Conservation (phyloP, 2,329 filamentous ascomycete genomes). For the Juglanconis sp. region DNA sequence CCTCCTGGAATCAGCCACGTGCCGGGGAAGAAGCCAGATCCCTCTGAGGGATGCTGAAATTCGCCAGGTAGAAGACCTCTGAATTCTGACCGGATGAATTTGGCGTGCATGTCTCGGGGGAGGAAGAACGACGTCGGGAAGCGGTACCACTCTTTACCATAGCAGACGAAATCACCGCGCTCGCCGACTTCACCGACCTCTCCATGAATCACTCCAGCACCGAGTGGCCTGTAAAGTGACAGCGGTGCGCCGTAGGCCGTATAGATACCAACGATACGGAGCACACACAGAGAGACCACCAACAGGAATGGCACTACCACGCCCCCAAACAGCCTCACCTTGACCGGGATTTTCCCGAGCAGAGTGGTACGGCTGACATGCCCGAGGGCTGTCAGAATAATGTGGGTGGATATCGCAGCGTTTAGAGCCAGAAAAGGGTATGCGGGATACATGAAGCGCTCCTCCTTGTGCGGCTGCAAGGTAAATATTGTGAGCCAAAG, state of each 20-base stretch:
- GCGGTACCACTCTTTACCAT: slow-evolving; percentile 97
- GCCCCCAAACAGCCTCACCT: slow-evolving; percentile 68
- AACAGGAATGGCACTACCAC: slow-evolving; percentile 54
- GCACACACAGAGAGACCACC: slow-evolving; percentile 5
- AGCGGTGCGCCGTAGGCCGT: slow-evolving; percentile 81
- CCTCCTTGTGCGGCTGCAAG: slow-evolving; percentile 91
- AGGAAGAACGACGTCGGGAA: slow-evolving; percentile 93
- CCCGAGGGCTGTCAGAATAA: slow-evolving; percentile 72
- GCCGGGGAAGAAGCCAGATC: slow-evolving; percentile 74
- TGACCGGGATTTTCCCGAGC: slow-evolving; percentile 68
- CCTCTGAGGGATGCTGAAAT: slow-evolving; percentile 70
- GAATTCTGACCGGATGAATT: slow-evolving; percentile 90
- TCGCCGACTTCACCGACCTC: slow-evolving; percentile 44
- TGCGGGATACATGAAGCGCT: slow-evolving; percentile 96
- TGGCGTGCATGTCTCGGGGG: slow-evolving; percentile 76
- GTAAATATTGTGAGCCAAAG: slow-evolving; percentile 93
- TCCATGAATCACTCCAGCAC: slow-evolving; percentile 46
- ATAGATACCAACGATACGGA: slow-evolving; percentile 70
- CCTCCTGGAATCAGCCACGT: slow-evolving; percentile 78
- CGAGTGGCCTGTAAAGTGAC: slow-evolving; percentile 65
- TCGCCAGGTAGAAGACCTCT: slow-evolving; percentile 84
- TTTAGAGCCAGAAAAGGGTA: slow-evolving; percentile 91
- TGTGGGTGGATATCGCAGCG: slow-evolving; percentile 79
- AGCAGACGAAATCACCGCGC: slow-evolving; percentile 71
- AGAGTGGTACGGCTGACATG: slow-evolving; percentile 64